Evolutionary conservation across 2,329 filamentous ascomycete genomes (phyloP).

Genomic region (Neocatenulostroma microsporum): DNA sequence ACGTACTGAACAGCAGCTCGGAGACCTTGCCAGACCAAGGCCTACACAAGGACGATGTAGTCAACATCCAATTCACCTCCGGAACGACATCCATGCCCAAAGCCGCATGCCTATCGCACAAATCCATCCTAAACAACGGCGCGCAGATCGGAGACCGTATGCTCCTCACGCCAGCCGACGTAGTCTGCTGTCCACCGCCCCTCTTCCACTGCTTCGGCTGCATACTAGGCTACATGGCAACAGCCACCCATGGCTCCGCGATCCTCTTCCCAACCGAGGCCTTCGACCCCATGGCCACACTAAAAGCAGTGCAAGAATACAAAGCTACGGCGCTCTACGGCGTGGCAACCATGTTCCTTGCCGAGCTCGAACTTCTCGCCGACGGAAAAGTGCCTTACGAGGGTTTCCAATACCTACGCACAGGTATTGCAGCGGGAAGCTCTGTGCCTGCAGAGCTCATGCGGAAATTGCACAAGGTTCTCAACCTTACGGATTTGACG

Average conservation of each 20-base stretch:
- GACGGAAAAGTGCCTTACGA: conserved; percentile 30
- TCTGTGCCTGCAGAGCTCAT: conserved; percentile 79
- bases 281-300: conserved; percentile 69
- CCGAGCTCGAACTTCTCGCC: conserved; percentile 67
- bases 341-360: conserved; percentile 91
- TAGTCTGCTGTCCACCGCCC: conserved; percentile 57
- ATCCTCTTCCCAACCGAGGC: conserved; percentile 82
- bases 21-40: conserved; percentile 42
- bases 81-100: conserved; percentile 86
- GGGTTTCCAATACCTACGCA: conserved; percentile 61
- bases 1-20: conserved; percentile 32
- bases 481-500: conserved; percentile 75
- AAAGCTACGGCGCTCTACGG: conserved; percentile 68
- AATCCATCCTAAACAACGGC: conserved; percentile 87
- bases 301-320: conserved; percentile 57
- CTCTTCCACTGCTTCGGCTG: conserved; percentile 72
- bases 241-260: conserved; percentile 70
- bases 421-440: conserved; percentile 85
- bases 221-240: conserved; percentile 93
- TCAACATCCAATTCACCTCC: conserved; percentile 95
- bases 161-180: conserved; percentile 65
- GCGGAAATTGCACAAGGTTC: conserved; percentile 60
- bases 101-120: conserved; percentile 80
- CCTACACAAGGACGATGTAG: conserved; percentile 58
- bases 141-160: conserved; percentile 76